Evolutionary conservation across 1,139 yeast genomes (phyloP).

Genomic region (Geotrichum klebahnii): DNA sequence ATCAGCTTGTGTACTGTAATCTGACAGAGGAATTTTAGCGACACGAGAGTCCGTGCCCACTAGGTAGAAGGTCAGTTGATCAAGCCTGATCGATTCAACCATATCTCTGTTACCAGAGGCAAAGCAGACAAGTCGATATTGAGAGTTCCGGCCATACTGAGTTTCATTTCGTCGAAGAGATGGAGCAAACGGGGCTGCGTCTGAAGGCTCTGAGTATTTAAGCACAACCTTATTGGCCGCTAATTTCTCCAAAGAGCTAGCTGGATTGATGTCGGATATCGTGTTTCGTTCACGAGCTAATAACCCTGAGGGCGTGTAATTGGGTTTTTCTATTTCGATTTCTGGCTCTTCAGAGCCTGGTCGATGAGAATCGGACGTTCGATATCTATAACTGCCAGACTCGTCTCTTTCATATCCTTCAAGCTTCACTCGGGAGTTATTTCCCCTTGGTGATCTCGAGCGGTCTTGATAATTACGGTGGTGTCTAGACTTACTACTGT

Average conservation of each 20-base stretch:
- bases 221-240: conserved; percentile 42
- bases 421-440: not conserved
- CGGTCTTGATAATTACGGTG: not conserved
- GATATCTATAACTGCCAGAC: not conserved
- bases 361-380: not conserved
- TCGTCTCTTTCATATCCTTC: not conserved
- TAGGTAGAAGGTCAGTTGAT: conserved; percentile 38
- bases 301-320: conserved; percentile 47
- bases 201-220: conserved; percentile 47
- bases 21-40: conserved; percentile 46
- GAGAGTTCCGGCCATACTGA: conserved; percentile 15
- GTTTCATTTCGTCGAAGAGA: conserved; percentile 35
- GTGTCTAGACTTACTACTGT: too few relatives aligned
- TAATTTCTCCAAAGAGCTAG: conserved; percentile 13
- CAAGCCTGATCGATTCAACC: conserved; percentile 36
- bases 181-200: conserved; percentile 32
- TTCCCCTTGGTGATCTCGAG: not conserved
- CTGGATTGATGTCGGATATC: not conserved
- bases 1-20: conserved; percentile 40
- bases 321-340: conserved; percentile 36
- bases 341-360: not conserved
- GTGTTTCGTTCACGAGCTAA: conserved; percentile 45
- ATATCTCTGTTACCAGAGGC: conserved; percentile 30
- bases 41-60: conserved; percentile 48
- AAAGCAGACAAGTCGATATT: conserved; percentile 33